Conservation (phyloP, 257 asterid species). For the Lithospermum erythrorhizon region DNA sequence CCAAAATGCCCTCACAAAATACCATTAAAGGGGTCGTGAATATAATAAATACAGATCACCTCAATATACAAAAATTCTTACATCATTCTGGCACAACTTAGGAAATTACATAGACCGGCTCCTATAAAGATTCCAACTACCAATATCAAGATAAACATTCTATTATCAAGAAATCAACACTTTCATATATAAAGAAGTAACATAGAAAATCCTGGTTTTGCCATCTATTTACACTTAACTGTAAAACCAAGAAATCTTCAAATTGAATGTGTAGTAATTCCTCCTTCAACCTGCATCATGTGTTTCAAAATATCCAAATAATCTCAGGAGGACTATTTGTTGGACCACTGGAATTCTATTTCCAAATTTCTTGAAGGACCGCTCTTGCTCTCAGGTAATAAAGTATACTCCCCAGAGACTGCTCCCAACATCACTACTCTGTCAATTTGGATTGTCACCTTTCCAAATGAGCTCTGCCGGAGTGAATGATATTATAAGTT, state of each 20-base stretch:
- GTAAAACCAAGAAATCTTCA: not conserved
- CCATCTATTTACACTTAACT: not conserved
- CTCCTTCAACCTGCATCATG: not conserved
- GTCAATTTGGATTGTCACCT: slow-evolving; percentile 93
- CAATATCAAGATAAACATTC: too few species aligned
- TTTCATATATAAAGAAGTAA: not conserved
- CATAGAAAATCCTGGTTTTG: not conserved
- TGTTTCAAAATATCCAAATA: too few species aligned
- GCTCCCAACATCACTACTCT: slow-evolving; percentile 98
- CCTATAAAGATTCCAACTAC: not conserved
- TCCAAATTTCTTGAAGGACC: slow-evolving; percentile 93
- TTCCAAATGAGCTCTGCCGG: slow-evolving; percentile 86
- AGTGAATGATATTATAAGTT: not conserved
- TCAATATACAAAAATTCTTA: not conserved
- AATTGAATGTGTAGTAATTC: not conserved
- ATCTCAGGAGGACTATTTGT: slow-evolving; percentile 20
- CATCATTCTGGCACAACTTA: not conserved
- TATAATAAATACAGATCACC: not conserved
- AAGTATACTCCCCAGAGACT: slow-evolving; percentile 87
- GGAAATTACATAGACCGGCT: not conserved
- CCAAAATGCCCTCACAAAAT: too few species aligned
- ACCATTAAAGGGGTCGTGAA: too few species aligned
- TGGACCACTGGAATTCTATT: slow-evolving; percentile 94
- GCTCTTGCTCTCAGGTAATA: slow-evolving; percentile 85
- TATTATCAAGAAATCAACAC: not conserved